A percentile compares a stretch with the other conserved stretches of the same genome.
Evolutionary conservation across 116 monocot species (phyloP).

Genomic region (Thalassia testudinum): DNA sequence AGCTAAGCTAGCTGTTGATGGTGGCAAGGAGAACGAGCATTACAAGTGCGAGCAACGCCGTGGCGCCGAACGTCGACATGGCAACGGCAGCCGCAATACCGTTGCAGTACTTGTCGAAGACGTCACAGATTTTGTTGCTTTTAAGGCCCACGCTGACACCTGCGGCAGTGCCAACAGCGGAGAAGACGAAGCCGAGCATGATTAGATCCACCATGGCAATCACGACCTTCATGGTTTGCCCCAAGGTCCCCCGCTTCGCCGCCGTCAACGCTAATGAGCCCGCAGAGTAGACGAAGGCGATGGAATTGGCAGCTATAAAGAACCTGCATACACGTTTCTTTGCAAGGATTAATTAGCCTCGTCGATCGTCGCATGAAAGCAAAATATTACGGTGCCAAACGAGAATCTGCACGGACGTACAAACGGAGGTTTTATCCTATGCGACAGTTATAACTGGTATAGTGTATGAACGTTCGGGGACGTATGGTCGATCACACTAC

Average conservation of each 20-base stretch:
- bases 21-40: not conserved
- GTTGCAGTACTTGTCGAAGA: slow-evolving; percentile 14
- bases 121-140: slow-evolving; percentile 10
- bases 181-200: slow-evolving; percentile 16
- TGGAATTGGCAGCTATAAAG: slow-evolving; percentile 25
- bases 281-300: slow-evolving; percentile 21
- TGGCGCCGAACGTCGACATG: slow-evolving; percentile 7
- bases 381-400: too few species aligned
- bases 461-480: too few species aligned
- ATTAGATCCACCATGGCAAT: slow-evolving; percentile 17
- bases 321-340: slow-evolving; percentile 18
- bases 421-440: too few species aligned
- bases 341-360: not conserved
- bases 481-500: too few species aligned
- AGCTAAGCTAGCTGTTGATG: too few species aligned
- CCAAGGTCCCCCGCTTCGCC: not conserved
- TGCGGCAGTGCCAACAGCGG: slow-evolving; percentile 14
- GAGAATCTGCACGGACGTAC: not conserved
- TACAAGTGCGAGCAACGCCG: slow-evolving; percentile 1
- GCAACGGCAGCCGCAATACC: slow-evolving; percentile 12
- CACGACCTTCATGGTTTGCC: not conserved
- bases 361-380: not conserved
- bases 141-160: slow-evolving; percentile 6
- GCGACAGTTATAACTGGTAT: too few species aligned
- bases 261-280: slow-evolving; percentile 11